Conservation (phyloP, 306 rosid genomes). For the Phaseolus lunatus region DNA sequence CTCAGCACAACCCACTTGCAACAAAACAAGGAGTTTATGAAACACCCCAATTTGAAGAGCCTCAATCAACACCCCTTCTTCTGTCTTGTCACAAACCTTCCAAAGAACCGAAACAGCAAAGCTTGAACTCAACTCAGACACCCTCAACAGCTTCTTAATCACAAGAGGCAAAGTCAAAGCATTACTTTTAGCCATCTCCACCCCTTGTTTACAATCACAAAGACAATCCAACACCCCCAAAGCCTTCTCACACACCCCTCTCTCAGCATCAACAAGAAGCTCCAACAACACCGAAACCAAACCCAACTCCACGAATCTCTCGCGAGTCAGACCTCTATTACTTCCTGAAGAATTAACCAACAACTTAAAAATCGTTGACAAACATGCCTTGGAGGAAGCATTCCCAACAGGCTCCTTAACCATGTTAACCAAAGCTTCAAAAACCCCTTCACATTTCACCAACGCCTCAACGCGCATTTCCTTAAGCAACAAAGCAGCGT, state of each 20-base stretch:
- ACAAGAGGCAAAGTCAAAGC: conserved; percentile 76
- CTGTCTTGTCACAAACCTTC: conserved; percentile 64
- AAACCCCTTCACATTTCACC: background rate
- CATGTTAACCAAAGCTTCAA: conserved; percentile 61
- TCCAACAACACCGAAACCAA: conserved; percentile 71
- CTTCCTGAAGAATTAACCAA: conserved; percentile 54
- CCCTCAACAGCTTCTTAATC: conserved; percentile 78
- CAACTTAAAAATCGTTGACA: conserved; percentile 62
- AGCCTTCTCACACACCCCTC: conserved; percentile 66
- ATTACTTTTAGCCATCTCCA: conserved; percentile 59
- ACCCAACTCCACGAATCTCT: conserved; percentile 68
- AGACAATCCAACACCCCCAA: conserved; percentile 67
- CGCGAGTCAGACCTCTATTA: conserved; percentile 24
- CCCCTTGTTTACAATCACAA: conserved; percentile 64
- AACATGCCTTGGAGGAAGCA: conserved; percentile 64
- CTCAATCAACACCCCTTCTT: conserved; percentile 58
- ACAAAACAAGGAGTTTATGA: conserved; percentile 78
- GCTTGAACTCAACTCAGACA: conserved; percentile 66
- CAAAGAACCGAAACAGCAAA: conserved; percentile 69
- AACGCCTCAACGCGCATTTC: conserved; percentile 48
- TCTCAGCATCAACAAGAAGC: conserved; percentile 69
- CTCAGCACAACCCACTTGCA: conserved; percentile 82
- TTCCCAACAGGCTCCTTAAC: conserved; percentile 58
- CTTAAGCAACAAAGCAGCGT: conserved; percentile 64
- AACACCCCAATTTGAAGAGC: conserved; percentile 76